Evolutionary conservation across 176 grass and related monocot species (phyloP).

Genomic region (Avena insularis): DNA sequence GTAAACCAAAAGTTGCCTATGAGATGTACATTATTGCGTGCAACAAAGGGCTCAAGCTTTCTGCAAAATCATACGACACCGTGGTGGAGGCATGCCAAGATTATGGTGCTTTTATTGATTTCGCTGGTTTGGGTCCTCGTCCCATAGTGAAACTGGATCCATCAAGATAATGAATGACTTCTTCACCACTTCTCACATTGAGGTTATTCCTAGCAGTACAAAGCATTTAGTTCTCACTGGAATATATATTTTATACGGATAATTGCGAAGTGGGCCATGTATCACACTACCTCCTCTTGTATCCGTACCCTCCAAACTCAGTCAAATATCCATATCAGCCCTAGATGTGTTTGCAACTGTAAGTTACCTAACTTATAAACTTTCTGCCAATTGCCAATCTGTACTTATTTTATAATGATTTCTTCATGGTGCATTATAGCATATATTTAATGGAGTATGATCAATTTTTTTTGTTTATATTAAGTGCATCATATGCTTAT

Average conservation of each 20-base stretch:
- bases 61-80: conserved; percentile 71
- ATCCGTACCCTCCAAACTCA: conserved; percentile 6
- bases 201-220: conserved; percentile 35
- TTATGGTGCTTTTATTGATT: conserved; percentile 53
- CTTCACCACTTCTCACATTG: conserved; percentile 40
- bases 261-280: conserved; percentile 35
- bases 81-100: conserved; percentile 57
- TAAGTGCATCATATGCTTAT: too few species aligned
- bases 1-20: conserved; percentile 80
- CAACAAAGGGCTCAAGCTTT: conserved; percentile 63
- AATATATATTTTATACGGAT: conserved; percentile 36
- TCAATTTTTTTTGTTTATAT: too few species aligned
- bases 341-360: conserved; percentile 31
- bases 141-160: conserved; percentile 42
- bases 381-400: not conserved
- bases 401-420: conserved; percentile 35
- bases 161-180: conserved; percentile 37
- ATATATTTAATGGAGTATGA: too few species aligned
- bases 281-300: conserved; percentile 20
- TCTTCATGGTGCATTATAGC: not conserved
- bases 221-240: conserved; percentile 43
- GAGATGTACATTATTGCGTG: conserved; percentile 74
- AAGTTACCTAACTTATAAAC: conserved; percentile 12
- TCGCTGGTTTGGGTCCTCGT: conserved; percentile 54
- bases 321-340: not conserved